These are phyloP conservation scores for Zopfia rhizophila DNA, from an alignment of 2,329 filamentous ascomycete genomes.

Conservation along the genomic window DNA sequence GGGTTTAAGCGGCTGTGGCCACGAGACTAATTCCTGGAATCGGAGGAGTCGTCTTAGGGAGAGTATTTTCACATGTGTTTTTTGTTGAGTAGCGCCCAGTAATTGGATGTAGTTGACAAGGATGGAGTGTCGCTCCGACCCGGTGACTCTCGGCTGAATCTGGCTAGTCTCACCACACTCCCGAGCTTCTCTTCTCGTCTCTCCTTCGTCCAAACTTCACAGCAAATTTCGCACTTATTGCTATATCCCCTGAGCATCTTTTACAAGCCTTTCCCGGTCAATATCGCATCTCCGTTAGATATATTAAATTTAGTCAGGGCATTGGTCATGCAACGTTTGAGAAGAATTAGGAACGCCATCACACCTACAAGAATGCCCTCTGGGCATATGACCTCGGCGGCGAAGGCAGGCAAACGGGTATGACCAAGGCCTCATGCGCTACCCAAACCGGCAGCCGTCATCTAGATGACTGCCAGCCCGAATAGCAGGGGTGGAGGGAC, in stretches of 20 bases:
- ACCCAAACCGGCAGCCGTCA: slow-evolving; percentile 16
- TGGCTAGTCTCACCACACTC: slow-evolving; percentile 31
- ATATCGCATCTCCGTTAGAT: not conserved
- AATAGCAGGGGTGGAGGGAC: slow-evolving; percentile 13
- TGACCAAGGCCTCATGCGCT: slow-evolving; percentile 27
- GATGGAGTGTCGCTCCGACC: slow-evolving; percentile 39
- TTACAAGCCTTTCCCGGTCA: not conserved
- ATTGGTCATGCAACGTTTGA: slow-evolving; percentile 3
- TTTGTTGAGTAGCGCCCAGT: slow-evolving; percentile 23
- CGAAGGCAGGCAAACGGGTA: slow-evolving; percentile 11
- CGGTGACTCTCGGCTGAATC: slow-evolving; percentile 41
- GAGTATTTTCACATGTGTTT: slow-evolving; percentile 40
- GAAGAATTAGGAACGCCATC: not conserved
- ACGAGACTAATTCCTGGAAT: slow-evolving; percentile 13
- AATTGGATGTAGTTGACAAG: slow-evolving; percentile 30
- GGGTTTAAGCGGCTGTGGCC: slow-evolving; percentile 9
- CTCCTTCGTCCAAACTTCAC: slow-evolving; percentile 24
- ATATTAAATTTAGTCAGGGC: slow-evolving; percentile 6
- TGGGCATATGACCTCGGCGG: slow-evolving; percentile 6
- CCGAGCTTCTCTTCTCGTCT: slow-evolving; percentile 16
- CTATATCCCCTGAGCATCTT: not conserved
- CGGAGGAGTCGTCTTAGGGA: slow-evolving; percentile 13
- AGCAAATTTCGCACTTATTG: slow-evolving; percentile 11
- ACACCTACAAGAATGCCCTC: not conserved
- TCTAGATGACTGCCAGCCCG: slow-evolving; percentile 22